A percentile compares a stretch with the other conserved stretches of the same genome.
These are phyloP conservation scores for Sporothrix luriei DNA, from an alignment of 2,329 filamentous ascomycete genomes.

Conservation along the genomic window DNA sequence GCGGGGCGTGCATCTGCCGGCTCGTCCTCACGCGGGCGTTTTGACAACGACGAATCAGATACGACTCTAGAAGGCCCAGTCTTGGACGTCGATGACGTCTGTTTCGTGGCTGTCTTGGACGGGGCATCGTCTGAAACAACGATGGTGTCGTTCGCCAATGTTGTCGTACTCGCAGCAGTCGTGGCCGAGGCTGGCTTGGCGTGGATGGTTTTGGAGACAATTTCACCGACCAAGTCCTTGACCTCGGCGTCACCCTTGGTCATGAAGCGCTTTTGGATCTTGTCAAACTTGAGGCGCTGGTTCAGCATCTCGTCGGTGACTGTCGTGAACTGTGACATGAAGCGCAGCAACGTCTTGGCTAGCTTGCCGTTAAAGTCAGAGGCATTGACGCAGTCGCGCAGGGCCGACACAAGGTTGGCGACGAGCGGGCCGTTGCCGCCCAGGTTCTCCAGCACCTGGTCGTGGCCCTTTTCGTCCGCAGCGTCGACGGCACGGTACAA, in stretches of 20 bases:
- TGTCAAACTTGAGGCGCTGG: conserved; percentile 67
- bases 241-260: conserved; percentile 67
- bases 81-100: not conserved
- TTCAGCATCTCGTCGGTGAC: conserved; percentile 61
- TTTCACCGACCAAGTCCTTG: conserved; percentile 60
- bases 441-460: conserved; percentile 59
- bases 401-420: conserved; percentile 55
- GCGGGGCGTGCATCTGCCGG: conserved; percentile 41
- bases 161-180: not conserved
- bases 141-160: not conserved
- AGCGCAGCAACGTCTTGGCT: conserved; percentile 58
- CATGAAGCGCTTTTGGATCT: conserved; percentile 63
- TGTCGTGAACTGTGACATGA: conserved; percentile 65
- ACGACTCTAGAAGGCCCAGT: conserved; percentile 34
- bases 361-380: conserved; percentile 57
- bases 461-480: conserved; percentile 58
- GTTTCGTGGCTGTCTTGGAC: conserved; percentile 35
- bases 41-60: conserved; percentile 39
- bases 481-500: conserved; percentile 57
- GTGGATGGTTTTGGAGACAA: conserved; percentile 50
- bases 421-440: conserved; percentile 61
- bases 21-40: conserved; percentile 48
- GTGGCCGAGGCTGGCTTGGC: conserved; percentile 38
- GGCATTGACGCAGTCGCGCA: conserved; percentile 58
- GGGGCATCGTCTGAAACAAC: not conserved